These are phyloP conservation scores for Hydrangea macrophylla DNA, from an alignment of 148 eudicot species.

Conservation along the genomic window DNA sequence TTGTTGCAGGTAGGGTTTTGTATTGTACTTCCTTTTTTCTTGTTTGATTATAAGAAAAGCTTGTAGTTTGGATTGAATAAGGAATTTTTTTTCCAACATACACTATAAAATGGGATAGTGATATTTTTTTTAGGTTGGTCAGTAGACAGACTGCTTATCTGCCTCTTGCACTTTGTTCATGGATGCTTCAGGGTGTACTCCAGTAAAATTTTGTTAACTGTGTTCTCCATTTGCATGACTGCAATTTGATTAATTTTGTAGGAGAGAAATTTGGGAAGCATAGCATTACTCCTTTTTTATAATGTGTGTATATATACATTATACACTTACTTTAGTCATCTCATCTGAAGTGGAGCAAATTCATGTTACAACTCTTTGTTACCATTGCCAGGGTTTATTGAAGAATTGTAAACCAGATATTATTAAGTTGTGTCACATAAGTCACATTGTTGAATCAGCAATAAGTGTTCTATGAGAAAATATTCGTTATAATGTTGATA, in stretches of 20 bases:
- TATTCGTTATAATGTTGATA: too few species aligned
- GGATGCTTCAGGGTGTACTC: neutral
- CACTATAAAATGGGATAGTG: neutral
- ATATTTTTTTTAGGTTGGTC: neutral
- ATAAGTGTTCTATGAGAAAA: too few species aligned
- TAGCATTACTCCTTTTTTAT: too few species aligned
- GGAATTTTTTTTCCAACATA: neutral
- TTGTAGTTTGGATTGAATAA: slow-evolving; percentile 5
- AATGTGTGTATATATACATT: neutral
- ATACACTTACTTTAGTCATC: too few species aligned
- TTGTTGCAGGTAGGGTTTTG: slow-evolving; percentile 9
- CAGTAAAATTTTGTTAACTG: too few species aligned
- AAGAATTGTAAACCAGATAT: too few species aligned
- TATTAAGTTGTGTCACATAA: too few species aligned
- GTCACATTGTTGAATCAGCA: too few species aligned
- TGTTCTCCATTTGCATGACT: neutral
- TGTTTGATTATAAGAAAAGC: neutral
- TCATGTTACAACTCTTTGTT: too few species aligned
- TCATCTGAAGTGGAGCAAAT: too few species aligned
- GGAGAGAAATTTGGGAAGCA: too few species aligned
- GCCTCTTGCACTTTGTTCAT: neutral
- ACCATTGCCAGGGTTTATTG: too few species aligned
- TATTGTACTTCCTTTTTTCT: neutral
- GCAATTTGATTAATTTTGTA: neutral
- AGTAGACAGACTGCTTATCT: neutral